Base-by-base conservation (phyloP, 805 yeast genomes). In the Saturnispora diversa region DNA sequence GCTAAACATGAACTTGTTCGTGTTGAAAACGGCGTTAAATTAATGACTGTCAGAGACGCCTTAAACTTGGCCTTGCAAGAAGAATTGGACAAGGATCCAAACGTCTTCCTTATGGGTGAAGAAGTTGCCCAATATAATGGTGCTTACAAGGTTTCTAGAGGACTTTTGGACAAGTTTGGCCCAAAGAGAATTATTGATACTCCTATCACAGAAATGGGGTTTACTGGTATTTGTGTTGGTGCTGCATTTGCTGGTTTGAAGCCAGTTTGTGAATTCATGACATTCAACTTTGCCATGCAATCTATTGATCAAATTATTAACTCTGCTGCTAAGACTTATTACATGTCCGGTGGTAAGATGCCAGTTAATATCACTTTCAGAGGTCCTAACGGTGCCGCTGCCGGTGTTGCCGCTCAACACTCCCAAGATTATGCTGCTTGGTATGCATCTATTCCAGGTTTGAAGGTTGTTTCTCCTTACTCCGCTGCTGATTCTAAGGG, bases 361-460 rank as follows among this genome's bases (percentile, higher is more conserved):
- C 90, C 90, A 48, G 88, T 97, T 74, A 88, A 85, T 68, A 85
- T 90, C 60, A 88, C 95, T 41, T 92, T 92, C 75, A 82, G 99
- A 70, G 99, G 99, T 58, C 97, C 99, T 47, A 92, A 92, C 66
- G 99, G 98, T 68, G 96, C 98, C 37, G 96, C 98, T 53, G 97
- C 97, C 37, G 97, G 97, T 77, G 98, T 92, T 54, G 99, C 77
- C 55, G 99, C 99, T 44, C 99, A 92, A 70, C 99, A 92, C 70
- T 92, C 98, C 21, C 99, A 92, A 70, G 94, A 87, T 69, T 92
- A 78, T 65, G 74, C 95, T 42, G 87, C 96, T 40, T 92, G 98
- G 98, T 92, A 92, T 69, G 97, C 96, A 51, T 72, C 94, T 39
- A 87, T 92, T 55, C 99, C 99, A 46, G 99, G 99, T 63, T 74